Evolutionary conservation across 2,329 filamentous ascomycete genomes (phyloP).

Genomic region (Incumbomyces lentus): DNA sequence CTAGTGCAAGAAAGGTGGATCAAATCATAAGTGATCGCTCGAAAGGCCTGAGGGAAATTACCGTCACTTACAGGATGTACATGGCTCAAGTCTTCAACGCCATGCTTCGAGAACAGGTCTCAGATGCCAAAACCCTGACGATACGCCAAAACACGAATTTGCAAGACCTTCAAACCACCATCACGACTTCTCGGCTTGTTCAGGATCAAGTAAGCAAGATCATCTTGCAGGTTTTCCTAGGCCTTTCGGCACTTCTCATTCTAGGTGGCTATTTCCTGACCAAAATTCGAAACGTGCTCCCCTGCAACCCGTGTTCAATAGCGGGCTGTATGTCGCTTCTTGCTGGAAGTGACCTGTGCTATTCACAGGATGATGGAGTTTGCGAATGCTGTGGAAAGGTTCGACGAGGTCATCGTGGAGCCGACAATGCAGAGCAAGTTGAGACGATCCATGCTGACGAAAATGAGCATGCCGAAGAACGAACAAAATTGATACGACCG

Average conservation of each 20-base stretch:
- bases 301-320: conserved; percentile 18
- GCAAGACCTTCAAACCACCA: conserved; percentile 9
- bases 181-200: conserved; percentile 17
- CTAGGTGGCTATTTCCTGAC: conserved; percentile 15
- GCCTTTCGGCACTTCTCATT: conserved; percentile 12
- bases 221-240: conserved; percentile 18
- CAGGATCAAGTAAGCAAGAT: conserved; percentile 17
- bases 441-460: conserved; percentile 17
- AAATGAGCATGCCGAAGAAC: conserved; percentile 6
- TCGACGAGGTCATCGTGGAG: conserved; percentile 13
- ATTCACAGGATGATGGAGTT: conserved; percentile 12
- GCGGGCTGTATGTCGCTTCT: conserved; percentile 20
- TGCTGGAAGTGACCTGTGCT: conserved; percentile 19
- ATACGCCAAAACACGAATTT: conserved; percentile 5
- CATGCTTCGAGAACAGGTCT: conserved; percentile 17
- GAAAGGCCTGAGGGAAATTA: conserved; percentile 6
- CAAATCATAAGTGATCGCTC: neutral
- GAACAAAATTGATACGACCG: conserved; percentile 14
- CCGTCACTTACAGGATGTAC: conserved; percentile 16
- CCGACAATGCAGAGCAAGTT: conserved; percentile 5
- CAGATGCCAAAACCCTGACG: conserved; percentile 1
- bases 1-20: neutral
- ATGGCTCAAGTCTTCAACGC: conserved; percentile 20
- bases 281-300: conserved; percentile 17
- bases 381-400: conserved; percentile 21